These are phyloP conservation scores for Mycena leptocephala DNA, from an alignment of 768 basidiomycete genomes.

Conservation along the genomic window DNA sequence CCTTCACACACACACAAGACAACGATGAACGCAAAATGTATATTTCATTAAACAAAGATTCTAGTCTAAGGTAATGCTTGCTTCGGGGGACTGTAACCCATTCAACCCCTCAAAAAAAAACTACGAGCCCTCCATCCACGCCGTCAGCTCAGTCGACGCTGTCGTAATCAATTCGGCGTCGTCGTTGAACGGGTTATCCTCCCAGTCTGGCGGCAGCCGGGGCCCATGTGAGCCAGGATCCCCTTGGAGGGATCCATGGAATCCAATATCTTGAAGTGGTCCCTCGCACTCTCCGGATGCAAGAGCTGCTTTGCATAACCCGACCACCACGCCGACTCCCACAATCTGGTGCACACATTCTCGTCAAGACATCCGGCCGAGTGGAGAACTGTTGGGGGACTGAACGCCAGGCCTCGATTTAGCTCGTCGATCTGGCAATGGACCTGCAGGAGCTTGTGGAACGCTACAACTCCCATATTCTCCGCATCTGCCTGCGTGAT, in stretches of 20 bases:
- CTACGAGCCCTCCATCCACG: too few species aligned
- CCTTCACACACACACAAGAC: too few species aligned
- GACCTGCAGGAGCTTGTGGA: neutral
- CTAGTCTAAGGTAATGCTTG: too few species aligned
- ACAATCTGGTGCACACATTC: neutral
- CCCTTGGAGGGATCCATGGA: neutral
- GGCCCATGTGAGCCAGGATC: neutral
- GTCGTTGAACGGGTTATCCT: neutral
- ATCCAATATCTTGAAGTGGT: too few species aligned
- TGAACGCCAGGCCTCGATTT: neutral
- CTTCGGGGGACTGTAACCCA: too few species aligned
- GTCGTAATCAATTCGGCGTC: neutral
- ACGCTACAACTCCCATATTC: neutral
- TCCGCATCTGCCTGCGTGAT: neutral
- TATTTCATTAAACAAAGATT: too few species aligned
- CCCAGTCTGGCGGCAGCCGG: neutral
- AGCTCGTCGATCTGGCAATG: neutral
- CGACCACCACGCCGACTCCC: neutral
- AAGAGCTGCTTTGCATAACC: neutral
- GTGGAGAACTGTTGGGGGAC: neutral
- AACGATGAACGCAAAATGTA: too few species aligned
- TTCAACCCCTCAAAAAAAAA: too few species aligned
- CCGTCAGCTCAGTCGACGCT: too few species aligned
- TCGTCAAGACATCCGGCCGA: neutral
- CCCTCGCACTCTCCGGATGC: neutral